Base-by-base conservation (phyloP, 176 grass and related monocot species). In the Alloteropsis semialata region DNA sequence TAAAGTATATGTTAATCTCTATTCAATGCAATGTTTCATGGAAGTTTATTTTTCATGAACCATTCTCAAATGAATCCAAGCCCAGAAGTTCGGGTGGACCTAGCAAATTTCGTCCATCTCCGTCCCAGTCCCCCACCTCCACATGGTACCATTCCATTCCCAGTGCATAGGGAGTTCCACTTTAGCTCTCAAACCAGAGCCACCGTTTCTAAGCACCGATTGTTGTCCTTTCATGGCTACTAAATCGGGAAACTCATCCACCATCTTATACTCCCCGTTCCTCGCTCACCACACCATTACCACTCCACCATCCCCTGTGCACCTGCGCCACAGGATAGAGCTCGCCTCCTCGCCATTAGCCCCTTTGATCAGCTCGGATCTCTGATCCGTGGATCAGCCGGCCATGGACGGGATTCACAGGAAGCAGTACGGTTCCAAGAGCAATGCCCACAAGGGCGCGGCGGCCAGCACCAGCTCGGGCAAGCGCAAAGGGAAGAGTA, bases 391-490 rank as follows among this genome's bases (percentile, higher is more conserved):
- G 10, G 39, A 25, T 6, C 15, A 10, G 3, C 16, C 38, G 61
- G 7, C 39, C 28, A 82, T 90, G 88, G 88, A 82, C 39, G 61
- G 76, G 81, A 22, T 28, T 39, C 81, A 48, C 29, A 76, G 69
- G 81, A 22, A 28, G 48, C 86, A 77, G 83, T 19, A 36, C 72
- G 30, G 34, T 5, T 18, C 72, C 36, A 86, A 59, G 65, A 76
- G 57, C 73, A 90, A 77, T 86, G 84, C 55, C 22, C 73, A 57
- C 78, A 36, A 41, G 42, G 14, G 44, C 16, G 70, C 62, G 21
- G 45, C 22, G 25, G 19, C 19, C 19, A 13, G 51, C 54, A 56
- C 36, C 37, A 15, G 70, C 53, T 61, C 42, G 19, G 54, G 36
- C 71, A 21, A 54, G 82, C 32, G 32, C 43, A 81, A 86, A 83